These are phyloP conservation scores for Escovopsis sp. DNA, from an alignment of 2,329 filamentous ascomycete species.

Conservation along the genomic window DNA sequence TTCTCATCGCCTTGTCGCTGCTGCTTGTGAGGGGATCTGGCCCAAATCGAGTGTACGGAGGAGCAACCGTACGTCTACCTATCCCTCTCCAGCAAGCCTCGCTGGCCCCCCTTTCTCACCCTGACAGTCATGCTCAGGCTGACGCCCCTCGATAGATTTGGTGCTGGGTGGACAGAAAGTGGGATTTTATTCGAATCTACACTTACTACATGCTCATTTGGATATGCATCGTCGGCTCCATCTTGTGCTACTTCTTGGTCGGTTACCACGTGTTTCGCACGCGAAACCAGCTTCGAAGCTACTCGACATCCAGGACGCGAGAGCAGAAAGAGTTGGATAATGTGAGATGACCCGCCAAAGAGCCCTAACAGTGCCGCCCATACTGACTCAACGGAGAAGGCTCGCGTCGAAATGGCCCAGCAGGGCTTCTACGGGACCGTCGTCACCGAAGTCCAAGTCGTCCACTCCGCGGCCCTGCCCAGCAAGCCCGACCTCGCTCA, in stretches of 20 bases:
- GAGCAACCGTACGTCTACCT: constrained; percentile 34
- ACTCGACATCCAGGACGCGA: constrained; percentile 25
- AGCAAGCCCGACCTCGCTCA: constrained; percentile 12
- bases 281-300: constrained; percentile 38
- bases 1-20: constrained; percentile 50
- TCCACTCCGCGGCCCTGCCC: constrained; percentile 14
- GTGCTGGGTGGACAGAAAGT: constrained; percentile 44
- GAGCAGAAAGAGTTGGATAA: constrained; percentile 18
- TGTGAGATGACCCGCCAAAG: constrained; percentile 10
- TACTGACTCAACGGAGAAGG: constrained; percentile 4
- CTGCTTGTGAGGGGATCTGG: constrained; percentile 36
- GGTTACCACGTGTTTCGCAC: constrained; percentile 46
- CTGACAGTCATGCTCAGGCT: background rate
- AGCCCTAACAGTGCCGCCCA: background rate
- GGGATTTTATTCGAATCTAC: constrained; percentile 43
- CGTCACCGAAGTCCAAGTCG: constrained; percentile 37
- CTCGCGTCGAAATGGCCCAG: constrained; percentile 14
- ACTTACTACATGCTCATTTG: constrained; percentile 48
- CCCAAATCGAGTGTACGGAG: constrained; percentile 33
- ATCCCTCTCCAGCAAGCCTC: too few species aligned
- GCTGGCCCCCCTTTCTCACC: background rate
- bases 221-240: constrained; percentile 41
- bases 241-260: constrained; percentile 40
- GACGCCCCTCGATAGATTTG: constrained; percentile 30
- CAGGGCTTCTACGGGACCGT: constrained; percentile 33